These are phyloP conservation scores for Notholithocarpus densiflorus DNA, from an alignment of 306 rosid species.

Conservation along the genomic window DNA sequence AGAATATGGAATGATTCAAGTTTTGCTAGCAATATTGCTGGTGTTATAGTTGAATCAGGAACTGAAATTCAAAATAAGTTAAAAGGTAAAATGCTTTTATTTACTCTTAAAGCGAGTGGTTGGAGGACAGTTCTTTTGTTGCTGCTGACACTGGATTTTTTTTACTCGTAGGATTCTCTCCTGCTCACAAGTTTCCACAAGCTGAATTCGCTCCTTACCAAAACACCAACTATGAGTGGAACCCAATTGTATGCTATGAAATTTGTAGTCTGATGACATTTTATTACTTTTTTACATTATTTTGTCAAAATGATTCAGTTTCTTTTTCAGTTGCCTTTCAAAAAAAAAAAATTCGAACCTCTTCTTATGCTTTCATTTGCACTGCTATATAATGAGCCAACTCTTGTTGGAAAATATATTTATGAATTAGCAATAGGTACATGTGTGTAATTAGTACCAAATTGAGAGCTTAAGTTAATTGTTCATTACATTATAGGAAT, in stretches of 20 bases:
- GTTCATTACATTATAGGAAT: not conserved
- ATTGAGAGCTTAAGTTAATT: not conserved
- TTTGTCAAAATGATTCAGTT: not conserved
- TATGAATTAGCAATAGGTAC: constrained; percentile 1
- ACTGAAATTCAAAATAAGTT: constrained; percentile 33
- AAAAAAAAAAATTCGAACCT: not conserved
- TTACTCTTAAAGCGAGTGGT: constrained; percentile 4
- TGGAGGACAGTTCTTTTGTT: constrained; percentile 5
- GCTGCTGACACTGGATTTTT: constrained; percentile 25
- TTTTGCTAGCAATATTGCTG: constrained; percentile 57
- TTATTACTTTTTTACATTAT: constrained; percentile 10
- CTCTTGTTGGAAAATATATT: constrained; percentile 13
- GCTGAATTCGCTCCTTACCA: constrained; percentile 68
- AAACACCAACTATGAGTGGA: constrained; percentile 68
- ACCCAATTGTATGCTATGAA: constrained; percentile 59
- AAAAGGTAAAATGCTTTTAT: constrained; percentile 35
- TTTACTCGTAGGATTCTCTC: constrained; percentile 72
- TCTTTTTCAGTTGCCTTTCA: not conserved
- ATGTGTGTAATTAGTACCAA: not conserved
- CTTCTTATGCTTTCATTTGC: constrained; percentile 19
- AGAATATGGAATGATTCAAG: constrained; percentile 54
- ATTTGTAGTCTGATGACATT: constrained; percentile 6
- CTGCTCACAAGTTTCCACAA: constrained; percentile 79
- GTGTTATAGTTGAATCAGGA: constrained; percentile 60
- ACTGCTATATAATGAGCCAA: constrained; percentile 12